Percentiles rank a stretch among this genome's conserved stretches.
phyloP scores from a whole-genome alignment of 208 protist genomes.

The Leishmania guyanensis region DNA sequence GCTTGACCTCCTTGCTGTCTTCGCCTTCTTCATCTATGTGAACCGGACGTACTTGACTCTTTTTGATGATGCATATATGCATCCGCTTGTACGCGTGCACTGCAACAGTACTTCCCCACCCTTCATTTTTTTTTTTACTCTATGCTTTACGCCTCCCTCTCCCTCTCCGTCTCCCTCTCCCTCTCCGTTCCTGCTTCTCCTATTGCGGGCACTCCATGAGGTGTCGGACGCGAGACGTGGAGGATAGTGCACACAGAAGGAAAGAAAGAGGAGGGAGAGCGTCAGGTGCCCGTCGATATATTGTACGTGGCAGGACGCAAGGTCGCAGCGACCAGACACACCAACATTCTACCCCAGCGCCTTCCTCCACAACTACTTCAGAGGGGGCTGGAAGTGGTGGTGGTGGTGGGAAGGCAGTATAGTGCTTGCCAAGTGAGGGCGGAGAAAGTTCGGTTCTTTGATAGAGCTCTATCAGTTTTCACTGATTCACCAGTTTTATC shows the following conservation, averaged over 20 bases:
- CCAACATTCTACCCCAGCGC: background rate
- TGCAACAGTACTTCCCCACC: background rate
- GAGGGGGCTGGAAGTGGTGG: background rate
- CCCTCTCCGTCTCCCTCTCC: slow-evolving; percentile 1
- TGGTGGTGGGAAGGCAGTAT: background rate
- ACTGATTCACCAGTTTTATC: background rate
- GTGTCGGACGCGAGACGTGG: slow-evolving; percentile 1
- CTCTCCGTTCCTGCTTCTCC: background rate
- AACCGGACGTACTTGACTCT: background rate
- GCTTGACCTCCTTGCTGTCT: slow-evolving; percentile 1
- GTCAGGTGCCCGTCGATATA: background rate
- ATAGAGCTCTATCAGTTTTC: background rate
- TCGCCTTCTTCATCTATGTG: background rate
- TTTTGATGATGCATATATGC: background rate
- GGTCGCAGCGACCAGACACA: background rate
- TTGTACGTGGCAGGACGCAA: background rate
- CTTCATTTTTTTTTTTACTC: background rate
- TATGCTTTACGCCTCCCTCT: background rate
- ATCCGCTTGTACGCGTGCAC: background rate
- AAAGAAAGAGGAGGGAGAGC: background rate
- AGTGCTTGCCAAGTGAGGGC: background rate
- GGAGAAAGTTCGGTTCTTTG: background rate
- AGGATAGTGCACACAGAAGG: background rate
- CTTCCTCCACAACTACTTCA: background rate
- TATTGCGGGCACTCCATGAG: background rate